Conservation (phyloP, 345 rosid genomes). For the Dimocarpus longan region DNA sequence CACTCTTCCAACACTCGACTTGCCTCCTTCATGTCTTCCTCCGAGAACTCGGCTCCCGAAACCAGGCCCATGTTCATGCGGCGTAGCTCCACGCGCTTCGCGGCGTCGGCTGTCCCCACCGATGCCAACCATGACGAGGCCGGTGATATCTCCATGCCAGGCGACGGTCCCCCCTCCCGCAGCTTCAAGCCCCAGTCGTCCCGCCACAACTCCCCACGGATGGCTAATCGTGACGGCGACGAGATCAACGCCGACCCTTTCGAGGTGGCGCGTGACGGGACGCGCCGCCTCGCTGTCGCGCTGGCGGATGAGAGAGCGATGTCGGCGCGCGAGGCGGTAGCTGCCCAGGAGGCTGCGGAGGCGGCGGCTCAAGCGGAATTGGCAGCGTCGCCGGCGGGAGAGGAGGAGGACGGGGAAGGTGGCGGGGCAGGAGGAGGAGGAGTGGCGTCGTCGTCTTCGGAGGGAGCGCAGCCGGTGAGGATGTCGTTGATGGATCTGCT, state of each 20-base stretch:
- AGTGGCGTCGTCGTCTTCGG: slow-evolving; percentile 5
- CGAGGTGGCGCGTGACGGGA: slow-evolving; percentile 35
- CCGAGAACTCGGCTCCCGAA: not conserved
- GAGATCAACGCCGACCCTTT: slow-evolving; percentile 31
- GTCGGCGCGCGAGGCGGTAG: slow-evolving; percentile 86
- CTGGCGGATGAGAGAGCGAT: slow-evolving; percentile 66
- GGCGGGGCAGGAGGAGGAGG: slow-evolving; percentile 8
- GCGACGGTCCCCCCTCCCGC: slow-evolving; percentile 35
- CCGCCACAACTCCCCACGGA: slow-evolving; percentile 53
- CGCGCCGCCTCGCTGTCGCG: slow-evolving; percentile 41
- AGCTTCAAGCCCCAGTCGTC: slow-evolving; percentile 53
- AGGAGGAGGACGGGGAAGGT: slow-evolving; percentile 24
- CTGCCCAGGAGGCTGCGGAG: slow-evolving; percentile 72
- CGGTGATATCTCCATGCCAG: slow-evolving; percentile 23
- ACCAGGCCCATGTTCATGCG: slow-evolving; percentile 49
- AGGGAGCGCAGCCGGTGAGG: slow-evolving; percentile 42
- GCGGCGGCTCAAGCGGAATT: slow-evolving; percentile 27
- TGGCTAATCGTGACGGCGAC: slow-evolving; percentile 10
- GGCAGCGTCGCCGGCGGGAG: slow-evolving; percentile 29
- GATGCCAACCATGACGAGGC: slow-evolving; percentile 34
- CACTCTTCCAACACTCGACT: slow-evolving; percentile 17
- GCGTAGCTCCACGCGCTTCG: slow-evolving; percentile 50
- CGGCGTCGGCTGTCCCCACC: slow-evolving; percentile 29
- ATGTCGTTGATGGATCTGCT: slow-evolving; percentile 90
- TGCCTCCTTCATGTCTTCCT: slow-evolving; percentile 30